Percentiles rank a stretch among this genome's conserved stretches.
phyloP scores from a whole-genome alignment of 371 early-diverging fungal species.

The Dinochytrium kinnereticum region DNA sequence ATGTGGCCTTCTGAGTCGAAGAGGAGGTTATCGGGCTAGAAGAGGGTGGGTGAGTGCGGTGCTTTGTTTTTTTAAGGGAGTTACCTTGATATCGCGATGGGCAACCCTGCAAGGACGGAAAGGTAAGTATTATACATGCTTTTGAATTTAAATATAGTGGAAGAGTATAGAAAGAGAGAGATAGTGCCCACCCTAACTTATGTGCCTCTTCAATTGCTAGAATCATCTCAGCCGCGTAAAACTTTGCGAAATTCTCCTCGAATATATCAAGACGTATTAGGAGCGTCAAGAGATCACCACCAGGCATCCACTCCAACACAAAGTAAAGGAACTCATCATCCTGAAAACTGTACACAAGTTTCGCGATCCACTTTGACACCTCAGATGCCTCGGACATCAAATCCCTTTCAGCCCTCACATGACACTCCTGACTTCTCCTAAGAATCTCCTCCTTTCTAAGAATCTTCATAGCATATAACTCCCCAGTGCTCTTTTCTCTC shows the following conservation, averaged over 20 bases:
- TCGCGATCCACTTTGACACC: slow-evolving; percentile 53
- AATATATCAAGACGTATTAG: slow-evolving; percentile 62
- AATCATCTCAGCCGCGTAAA: slow-evolving; percentile 72
- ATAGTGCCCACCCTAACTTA: slow-evolving; percentile 41
- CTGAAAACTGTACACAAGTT: slow-evolving; percentile 54
- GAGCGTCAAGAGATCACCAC: slow-evolving; percentile 48
- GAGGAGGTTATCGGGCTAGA: slow-evolving; percentile 68
- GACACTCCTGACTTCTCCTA: slow-evolving; percentile 45
- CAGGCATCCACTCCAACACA: slow-evolving; percentile 58
- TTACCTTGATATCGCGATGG: slow-evolving; percentile 51
- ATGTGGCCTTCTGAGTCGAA: slow-evolving; percentile 94
- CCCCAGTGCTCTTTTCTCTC: slow-evolving; percentile 44
- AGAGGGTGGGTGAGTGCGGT: slow-evolving; percentile 14
- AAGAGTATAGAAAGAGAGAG: too few species aligned
- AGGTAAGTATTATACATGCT: too few species aligned
- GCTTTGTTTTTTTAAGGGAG: background rate
- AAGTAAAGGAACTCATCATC: slow-evolving; percentile 55
- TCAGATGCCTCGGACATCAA: slow-evolving; percentile 47
- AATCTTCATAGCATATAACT: slow-evolving; percentile 57
- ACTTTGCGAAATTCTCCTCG: slow-evolving; percentile 83
- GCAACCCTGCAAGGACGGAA: slow-evolving; percentile 25
- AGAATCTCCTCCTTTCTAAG: slow-evolving; percentile 49
- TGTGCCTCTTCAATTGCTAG: slow-evolving; percentile 71
- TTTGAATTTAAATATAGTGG: too few species aligned
- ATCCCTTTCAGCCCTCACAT: slow-evolving; percentile 55